phyloP scores from a whole-genome alignment of 2,329 filamentous ascomycete species.

The Fusarium guadeloupense region DNA sequence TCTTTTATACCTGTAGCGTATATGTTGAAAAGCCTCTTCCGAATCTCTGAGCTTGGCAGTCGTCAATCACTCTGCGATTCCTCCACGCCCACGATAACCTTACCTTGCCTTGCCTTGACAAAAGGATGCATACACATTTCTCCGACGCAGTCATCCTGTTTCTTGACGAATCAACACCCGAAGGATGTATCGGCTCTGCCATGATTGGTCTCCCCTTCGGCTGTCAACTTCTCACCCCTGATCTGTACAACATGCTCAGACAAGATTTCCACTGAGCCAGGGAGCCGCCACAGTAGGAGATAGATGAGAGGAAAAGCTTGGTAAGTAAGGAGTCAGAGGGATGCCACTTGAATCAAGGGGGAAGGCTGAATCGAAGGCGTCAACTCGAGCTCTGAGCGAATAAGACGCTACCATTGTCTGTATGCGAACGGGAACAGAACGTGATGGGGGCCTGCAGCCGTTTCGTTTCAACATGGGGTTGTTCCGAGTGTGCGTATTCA shows the following conservation, averaged over 20 bases:
- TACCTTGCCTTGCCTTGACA: constrained; percentile 16
- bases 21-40: background rate
- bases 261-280: constrained; percentile 22
- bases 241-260: constrained; percentile 25
- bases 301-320: background rate
- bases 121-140: background rate
- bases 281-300: constrained; percentile 9
- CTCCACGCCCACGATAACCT: constrained; percentile 25
- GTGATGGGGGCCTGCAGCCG: constrained; percentile 22
- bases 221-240: constrained; percentile 15
- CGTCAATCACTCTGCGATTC: background rate
- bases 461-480: constrained; percentile 29
- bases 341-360: constrained; percentile 13
- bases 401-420: constrained; percentile 1
- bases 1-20: constrained; percentile 21
- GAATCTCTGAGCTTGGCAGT: background rate
- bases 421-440: constrained; percentile 14
- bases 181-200: constrained; percentile 26
- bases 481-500: constrained; percentile 33
- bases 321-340: background rate
- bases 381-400: constrained; percentile 9
- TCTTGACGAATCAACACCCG: constrained; percentile 15
- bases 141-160: constrained; percentile 10
- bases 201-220: constrained; percentile 35
- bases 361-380: constrained; percentile 8